Percentiles rank a stretch among this genome's conserved stretches.
Conservation (phyloP, 768 basidiomycete species). For the Paxillus rubicundulus region DNA sequence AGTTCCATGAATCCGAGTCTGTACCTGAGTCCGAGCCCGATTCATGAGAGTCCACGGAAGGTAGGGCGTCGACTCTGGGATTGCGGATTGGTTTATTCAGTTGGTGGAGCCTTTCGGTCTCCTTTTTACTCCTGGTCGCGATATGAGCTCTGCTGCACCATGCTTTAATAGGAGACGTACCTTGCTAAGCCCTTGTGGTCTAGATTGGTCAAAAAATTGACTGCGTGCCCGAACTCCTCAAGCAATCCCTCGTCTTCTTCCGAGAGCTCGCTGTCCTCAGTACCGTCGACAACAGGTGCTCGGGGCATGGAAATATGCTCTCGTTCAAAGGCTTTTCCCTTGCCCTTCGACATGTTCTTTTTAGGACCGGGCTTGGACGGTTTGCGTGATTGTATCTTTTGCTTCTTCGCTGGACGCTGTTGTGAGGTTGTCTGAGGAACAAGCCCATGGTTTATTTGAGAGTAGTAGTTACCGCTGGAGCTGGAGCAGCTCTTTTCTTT, state of each 20-base stretch:
- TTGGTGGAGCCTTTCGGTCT: slow-evolving; percentile 67
- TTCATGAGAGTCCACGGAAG: slow-evolving; percentile 65
- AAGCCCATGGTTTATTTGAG: background rate
- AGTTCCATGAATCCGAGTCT: slow-evolving; percentile 49
- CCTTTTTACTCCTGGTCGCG: slow-evolving; percentile 76
- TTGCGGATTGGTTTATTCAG: slow-evolving; percentile 56
- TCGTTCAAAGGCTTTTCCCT: slow-evolving; percentile 60
- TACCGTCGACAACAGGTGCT: slow-evolving; percentile 2
- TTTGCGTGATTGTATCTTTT: slow-evolving; percentile 44
- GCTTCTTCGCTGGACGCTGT: slow-evolving; percentile 56
- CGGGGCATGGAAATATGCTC: slow-evolving; percentile 61
- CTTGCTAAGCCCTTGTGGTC: slow-evolving; percentile 80
- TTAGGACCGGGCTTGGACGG: slow-evolving; percentile 13
- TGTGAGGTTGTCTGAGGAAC: background rate
- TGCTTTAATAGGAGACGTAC: slow-evolving; percentile 40
- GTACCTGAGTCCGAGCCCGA: slow-evolving; percentile 51
- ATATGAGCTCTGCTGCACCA: background rate
- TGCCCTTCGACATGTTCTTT: slow-evolving; percentile 38
- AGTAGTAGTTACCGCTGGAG: slow-evolving; percentile 24
- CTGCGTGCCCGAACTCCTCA: slow-evolving; percentile 58
- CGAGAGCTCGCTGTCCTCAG: slow-evolving; percentile 47
- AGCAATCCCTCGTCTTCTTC: slow-evolving; percentile 70
- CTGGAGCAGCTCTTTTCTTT: slow-evolving; percentile 35
- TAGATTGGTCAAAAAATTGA: slow-evolving; percentile 65
- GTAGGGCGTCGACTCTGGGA: slow-evolving; percentile 55